These are phyloP conservation scores for Plasmodium malariae DNA, from an alignment of 169 alveolate species.

Conservation along the genomic window DNA sequence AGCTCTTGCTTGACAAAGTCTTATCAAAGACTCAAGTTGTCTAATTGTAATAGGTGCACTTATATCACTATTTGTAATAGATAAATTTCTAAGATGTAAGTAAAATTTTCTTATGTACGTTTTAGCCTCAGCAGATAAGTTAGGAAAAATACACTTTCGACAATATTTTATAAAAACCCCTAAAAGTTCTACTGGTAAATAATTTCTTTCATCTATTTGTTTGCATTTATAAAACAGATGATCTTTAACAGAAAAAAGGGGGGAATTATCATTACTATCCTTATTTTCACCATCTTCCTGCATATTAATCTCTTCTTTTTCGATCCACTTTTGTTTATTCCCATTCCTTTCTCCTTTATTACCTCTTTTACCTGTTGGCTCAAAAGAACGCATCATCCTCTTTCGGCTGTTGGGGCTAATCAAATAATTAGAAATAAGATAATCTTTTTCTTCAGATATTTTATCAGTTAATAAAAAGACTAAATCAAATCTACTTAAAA, in stretches of 20 bases:
- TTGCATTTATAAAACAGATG: slow-evolving; percentile 35
- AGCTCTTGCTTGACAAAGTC: slow-evolving; percentile 94
- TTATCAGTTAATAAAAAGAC: slow-evolving; percentile 78
- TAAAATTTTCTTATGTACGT: slow-evolving; percentile 52
- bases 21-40: slow-evolving; percentile 90
- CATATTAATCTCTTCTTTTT: not conserved
- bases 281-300: not conserved
- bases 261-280: not conserved
- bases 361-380: not conserved
- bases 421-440: slow-evolving; percentile 37
- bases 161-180: slow-evolving; percentile 46
- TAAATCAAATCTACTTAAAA: slow-evolving; percentile 88
- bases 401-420: slow-evolving; percentile 16
- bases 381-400: not conserved
- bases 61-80: slow-evolving; percentile 49
- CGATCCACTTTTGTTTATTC: not conserved
- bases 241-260: slow-evolving; percentile 21
- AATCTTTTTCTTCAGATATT: slow-evolving; percentile 62
- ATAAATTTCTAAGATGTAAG: slow-evolving; percentile 44
- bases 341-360: not conserved
- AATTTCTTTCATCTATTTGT: slow-evolving; percentile 47
- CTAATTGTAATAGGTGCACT: slow-evolving; percentile 89
- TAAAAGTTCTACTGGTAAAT: slow-evolving; percentile 44
- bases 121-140: slow-evolving; percentile 55
- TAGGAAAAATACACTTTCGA: slow-evolving; percentile 43